Evolutionary conservation across 2,329 filamentous ascomycete species (phyloP).

Genomic region (Trichoderma hamatum): DNA sequence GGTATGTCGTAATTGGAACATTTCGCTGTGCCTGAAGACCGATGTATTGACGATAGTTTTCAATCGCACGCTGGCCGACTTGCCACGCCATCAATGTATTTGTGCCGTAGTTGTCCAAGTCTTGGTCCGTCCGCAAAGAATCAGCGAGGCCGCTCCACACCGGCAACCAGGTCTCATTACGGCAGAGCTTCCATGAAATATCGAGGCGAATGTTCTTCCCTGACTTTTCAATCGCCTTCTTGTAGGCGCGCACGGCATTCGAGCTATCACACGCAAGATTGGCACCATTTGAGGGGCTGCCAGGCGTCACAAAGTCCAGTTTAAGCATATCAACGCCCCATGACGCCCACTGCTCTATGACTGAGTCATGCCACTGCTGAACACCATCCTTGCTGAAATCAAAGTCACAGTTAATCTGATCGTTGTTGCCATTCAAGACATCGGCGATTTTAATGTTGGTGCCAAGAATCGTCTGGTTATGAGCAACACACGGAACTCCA

Average conservation of each 20-base stretch:
- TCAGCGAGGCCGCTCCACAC: constrained; percentile 26
- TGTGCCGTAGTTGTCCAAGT: constrained; percentile 25
- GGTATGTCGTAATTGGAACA: constrained; percentile 26
- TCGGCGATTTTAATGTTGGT: constrained; percentile 17
- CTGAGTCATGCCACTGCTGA: constrained; percentile 27
- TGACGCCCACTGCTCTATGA: constrained; percentile 23
- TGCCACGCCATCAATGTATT: constrained; percentile 23
- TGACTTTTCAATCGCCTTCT: constrained; percentile 23
- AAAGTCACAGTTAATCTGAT: constrained; percentile 26
- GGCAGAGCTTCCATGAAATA: constrained; percentile 28
- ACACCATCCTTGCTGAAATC: constrained; percentile 26
- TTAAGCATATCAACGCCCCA: constrained; percentile 29
- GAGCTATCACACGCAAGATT: constrained; percentile 24
- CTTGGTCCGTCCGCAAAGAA: constrained; percentile 26
- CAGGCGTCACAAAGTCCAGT: constrained; percentile 26
- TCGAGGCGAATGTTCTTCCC: constrained; percentile 25
- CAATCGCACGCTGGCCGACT: constrained; percentile 27
- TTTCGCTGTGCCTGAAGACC: constrained; percentile 27
- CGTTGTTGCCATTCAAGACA: constrained; percentile 19
- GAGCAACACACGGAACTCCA: constrained; percentile 22
- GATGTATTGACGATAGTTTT: constrained; percentile 28
- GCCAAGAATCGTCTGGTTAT: constrained; percentile 25
- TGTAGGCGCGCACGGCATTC: constrained; percentile 20
- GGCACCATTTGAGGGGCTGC: constrained; percentile 24
- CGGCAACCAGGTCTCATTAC: constrained; percentile 28